phyloP scores from a whole-genome alignment of 2,329 filamentous ascomycete genomes.

The Neurospora crassa region DNA sequence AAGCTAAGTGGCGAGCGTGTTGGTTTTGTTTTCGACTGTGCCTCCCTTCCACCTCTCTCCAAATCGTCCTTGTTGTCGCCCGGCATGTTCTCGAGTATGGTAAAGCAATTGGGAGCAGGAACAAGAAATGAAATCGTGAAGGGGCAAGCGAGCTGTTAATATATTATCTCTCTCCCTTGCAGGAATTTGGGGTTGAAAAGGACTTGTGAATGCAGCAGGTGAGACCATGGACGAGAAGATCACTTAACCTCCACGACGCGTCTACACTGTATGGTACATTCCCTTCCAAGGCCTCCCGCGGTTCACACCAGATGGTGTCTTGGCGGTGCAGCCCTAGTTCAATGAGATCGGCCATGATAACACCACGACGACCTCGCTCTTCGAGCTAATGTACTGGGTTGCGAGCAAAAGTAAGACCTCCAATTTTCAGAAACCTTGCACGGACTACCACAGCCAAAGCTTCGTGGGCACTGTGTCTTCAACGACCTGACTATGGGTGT shows the following conservation, averaged over 20 bases:
- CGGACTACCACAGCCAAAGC: no score
- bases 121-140: background rate
- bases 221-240: background rate
- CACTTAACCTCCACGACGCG: background rate
- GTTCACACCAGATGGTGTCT: background rate
- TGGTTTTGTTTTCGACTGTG: background rate
- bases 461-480: no score
- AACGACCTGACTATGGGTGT: no score
- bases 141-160: background rate
- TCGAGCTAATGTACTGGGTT: background rate
- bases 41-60: background rate
- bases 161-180: background rate
- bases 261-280: background rate
- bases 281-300: background rate
- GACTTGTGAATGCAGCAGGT: background rate
- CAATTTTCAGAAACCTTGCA: no score
- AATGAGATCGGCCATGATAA: background rate
- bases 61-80: background rate
- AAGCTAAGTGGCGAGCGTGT: slow-evolving; percentile 7
- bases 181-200: background rate
- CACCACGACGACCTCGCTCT: background rate
- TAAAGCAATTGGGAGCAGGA: background rate
- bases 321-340: background rate
- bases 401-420: no score
- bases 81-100: background rate